Conservation (phyloP, 116 monocot species). For the Papilionanthe hybrid region DNA sequence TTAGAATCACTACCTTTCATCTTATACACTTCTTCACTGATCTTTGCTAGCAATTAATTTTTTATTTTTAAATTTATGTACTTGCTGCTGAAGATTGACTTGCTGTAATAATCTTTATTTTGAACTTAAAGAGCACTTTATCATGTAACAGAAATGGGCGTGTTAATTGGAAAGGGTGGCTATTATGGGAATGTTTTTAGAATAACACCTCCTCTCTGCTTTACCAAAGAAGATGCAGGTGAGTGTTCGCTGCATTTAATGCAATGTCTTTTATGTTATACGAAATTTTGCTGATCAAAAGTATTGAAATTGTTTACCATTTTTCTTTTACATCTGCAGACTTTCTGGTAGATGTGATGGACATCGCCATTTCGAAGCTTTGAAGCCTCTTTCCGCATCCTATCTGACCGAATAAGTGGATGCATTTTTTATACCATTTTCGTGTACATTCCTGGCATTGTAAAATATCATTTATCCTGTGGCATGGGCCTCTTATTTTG, state of each 20-base stretch:
- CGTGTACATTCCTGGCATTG: not conserved
- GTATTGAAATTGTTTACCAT: not conserved
- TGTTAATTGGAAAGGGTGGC: slow-evolving; percentile 88
- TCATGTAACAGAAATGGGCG: slow-evolving; percentile 67
- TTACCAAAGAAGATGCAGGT: slow-evolving; percentile 88
- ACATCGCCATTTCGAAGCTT: slow-evolving; percentile 75
- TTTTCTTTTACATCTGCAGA: slow-evolving; percentile 28
- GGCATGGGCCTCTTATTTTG: not conserved
- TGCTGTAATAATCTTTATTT: not conserved
- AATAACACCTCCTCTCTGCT: slow-evolving; percentile 91
- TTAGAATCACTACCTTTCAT: no score
- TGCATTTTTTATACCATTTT: not conserved
- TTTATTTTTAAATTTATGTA: not conserved
- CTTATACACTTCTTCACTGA: no score
- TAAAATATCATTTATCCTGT: not conserved
- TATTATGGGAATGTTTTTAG: slow-evolving; percentile 83
- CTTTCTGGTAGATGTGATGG: slow-evolving; percentile 66
- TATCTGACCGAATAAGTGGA: not conserved
- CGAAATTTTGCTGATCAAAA: not conserved
- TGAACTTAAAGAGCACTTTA: not conserved
- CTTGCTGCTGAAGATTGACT: not conserved
- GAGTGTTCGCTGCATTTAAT: not conserved
- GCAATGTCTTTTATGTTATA: not conserved
- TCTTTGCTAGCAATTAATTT: no score
- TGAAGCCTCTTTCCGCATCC: not conserved